Base-by-base conservation (phyloP, 257 asterid species). In the Primulina tabacum region DNA sequence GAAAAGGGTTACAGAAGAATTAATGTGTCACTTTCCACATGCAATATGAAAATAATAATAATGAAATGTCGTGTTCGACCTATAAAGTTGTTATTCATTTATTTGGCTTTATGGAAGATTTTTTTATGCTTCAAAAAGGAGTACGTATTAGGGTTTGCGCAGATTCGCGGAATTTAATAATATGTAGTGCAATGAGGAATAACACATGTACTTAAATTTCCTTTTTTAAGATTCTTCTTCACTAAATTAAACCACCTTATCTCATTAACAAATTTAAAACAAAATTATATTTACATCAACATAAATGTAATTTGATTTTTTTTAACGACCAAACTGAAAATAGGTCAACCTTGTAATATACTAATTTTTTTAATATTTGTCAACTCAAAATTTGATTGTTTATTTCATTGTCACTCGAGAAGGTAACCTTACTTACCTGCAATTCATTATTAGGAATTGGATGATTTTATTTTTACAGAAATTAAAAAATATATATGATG, bases 91-190 rank as follows among this genome's bases (percentile, higher is more conserved):
- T 17, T 65, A 65, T 59, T 59, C 78, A 70, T 62, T 55, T 65
- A 67, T 73, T 65, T 32, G 37, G 56, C 72, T 73, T 73, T 65
- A 73, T n/a, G 32, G 55, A 65, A 73, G 72, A 73, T 64, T 72
- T 64, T 64, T 57, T 66, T 32, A 7, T 72, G 75, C 57, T 34
- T 58, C 40, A 38, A n/a, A 58, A 71, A 61, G 35, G 12, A 28
- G 33, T 59, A 8, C 52, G 26, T 18, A 2, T 34, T 18, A 43
- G 75, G 67, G 50, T 33, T 74, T 76, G 71, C 62, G 63, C 40
- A 80, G 88, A 84, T 84, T 87, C 84, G 84, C 79, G 40, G 79
- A 75, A 83, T 76, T 82, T 14, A 47, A 61, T 38, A 47, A 7
- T 24, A 14, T 30, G n/a, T 53, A 65, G 70, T 71, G 80, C 67